A percentile compares a stretch with the other conserved stretches of the same genome.
phyloP scores from a whole-genome alignment of 1,284 basidiomycete genomes.

The Pseudozyma tsukubaensis region DNA sequence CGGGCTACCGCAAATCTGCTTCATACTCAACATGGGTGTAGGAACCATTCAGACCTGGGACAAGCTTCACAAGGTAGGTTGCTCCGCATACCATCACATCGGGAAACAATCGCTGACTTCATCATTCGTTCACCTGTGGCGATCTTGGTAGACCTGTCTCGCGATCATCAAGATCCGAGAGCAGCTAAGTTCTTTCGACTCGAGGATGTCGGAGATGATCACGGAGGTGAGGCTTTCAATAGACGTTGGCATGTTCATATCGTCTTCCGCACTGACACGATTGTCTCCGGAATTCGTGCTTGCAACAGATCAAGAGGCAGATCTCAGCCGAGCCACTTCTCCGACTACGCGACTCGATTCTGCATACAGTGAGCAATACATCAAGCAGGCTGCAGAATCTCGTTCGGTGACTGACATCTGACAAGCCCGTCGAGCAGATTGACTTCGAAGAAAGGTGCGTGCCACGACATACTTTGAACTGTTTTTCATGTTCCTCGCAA shows the following conservation, averaged over 20 bases:
- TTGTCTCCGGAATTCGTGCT: no score
- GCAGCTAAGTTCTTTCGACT: conserved; percentile 20
- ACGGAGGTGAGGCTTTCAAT: conserved; percentile 8
- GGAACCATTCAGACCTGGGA: conserved; percentile 25
- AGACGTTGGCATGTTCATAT: not conserved
- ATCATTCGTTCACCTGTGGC: no score
- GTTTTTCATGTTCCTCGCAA: not conserved
- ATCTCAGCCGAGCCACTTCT: conserved; percentile 15
- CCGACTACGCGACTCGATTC: conserved; percentile 13
- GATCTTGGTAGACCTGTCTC: conserved; percentile 28
- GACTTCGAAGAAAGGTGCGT: conserved; percentile 45
- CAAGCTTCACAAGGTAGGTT: conserved; percentile 24
- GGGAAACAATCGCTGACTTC: not conserved
- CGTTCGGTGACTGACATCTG: not conserved
- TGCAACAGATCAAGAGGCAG: conserved; percentile 15
- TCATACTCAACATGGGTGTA: conserved; percentile 34
- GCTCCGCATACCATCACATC: no score
- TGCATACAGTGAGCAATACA: conserved; percentile 13
- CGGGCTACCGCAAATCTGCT: conserved; percentile 25
- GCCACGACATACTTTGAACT: not conserved
- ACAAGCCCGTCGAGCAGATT: conserved; percentile 10
- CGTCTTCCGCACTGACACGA: no score
- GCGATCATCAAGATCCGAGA: conserved; percentile 27
- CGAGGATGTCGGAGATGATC: conserved; percentile 22
- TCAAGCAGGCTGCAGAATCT: not conserved